Percentiles rank a stretch among this genome's conserved stretches.
Conservation (phyloP, 2,329 filamentous ascomycete species). For the Sclerotinia sclerotiorum region DNA sequence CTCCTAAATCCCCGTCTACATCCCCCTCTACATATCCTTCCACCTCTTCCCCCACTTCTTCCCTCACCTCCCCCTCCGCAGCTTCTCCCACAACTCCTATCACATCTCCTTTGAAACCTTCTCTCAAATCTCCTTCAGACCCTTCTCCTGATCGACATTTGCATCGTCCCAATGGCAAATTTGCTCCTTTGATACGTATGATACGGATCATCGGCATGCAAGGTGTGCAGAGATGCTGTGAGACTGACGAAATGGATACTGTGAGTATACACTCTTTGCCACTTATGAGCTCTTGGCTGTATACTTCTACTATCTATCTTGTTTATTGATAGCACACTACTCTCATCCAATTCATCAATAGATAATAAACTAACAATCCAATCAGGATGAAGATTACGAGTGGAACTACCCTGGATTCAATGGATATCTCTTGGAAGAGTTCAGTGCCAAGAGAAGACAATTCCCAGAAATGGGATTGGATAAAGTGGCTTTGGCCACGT, state of each 20-base stretch:
- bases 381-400: conserved; percentile 16
- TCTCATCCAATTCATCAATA: neutral
- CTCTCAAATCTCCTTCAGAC: neutral
- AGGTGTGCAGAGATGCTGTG: neutral
- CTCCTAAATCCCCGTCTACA: too few species aligned
- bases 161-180: neutral
- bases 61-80: too few species aligned
- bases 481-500: neutral
- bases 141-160: neutral
- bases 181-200: neutral
- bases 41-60: too few species aligned
- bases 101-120: too few species aligned
- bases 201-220: neutral
- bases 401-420: conserved; percentile 12
- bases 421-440: conserved; percentile 15
- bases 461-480: conserved; percentile 8
- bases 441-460: neutral
- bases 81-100: too few species aligned
- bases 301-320: neutral
- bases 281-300: neutral
- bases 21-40: too few species aligned
- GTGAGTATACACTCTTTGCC: conserved; percentile 2
- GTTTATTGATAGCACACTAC: neutral
- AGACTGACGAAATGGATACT: neutral
- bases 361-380: conserved; percentile 1